phyloP scores from a whole-genome alignment of 2,329 filamentous ascomycete genomes.

The Beauveria varroae region DNA sequence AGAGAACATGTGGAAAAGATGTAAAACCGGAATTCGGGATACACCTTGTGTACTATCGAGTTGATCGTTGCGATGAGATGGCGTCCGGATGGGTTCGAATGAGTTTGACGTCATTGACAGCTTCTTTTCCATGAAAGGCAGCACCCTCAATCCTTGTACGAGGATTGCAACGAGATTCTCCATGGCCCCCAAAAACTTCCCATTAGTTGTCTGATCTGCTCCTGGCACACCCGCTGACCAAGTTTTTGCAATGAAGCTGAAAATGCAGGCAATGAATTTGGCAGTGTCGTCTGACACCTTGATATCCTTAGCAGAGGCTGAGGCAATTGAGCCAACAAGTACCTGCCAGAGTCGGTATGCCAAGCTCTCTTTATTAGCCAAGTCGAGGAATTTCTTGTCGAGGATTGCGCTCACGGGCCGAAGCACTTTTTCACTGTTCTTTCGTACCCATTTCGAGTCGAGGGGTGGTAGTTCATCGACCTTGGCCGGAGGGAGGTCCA shows the following conservation, averaged over 20 bases:
- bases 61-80: conserved; percentile 53
- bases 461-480: conserved; percentile 75
- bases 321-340: conserved; percentile 55
- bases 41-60: conserved; percentile 41
- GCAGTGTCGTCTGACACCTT: conserved; percentile 80
- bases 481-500: conserved; percentile 49
- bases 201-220: conserved; percentile 35
- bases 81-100: conserved; percentile 57
- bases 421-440: conserved; percentile 59
- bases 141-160: conserved; percentile 43
- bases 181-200: conserved; percentile 48
- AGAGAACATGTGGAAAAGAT: conserved; percentile 56
- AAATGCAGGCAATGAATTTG: conserved; percentile 64
- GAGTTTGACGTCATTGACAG: conserved; percentile 45
- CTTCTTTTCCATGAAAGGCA: conserved; percentile 57
- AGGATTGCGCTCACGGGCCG: conserved; percentile 52
- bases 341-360: conserved; percentile 50
- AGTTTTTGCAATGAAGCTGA: conserved; percentile 60
- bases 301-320: conserved; percentile 75
- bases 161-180: conserved; percentile 42
- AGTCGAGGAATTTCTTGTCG: conserved; percentile 51
- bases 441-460: conserved; percentile 81
- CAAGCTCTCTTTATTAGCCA: conserved; percentile 52
- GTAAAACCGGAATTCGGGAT: conserved; percentile 54
- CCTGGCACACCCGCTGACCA: conserved; percentile 44